Conservation (phyloP, 192 early-diverging fungal genomes). For the Backusella circina region DNA sequence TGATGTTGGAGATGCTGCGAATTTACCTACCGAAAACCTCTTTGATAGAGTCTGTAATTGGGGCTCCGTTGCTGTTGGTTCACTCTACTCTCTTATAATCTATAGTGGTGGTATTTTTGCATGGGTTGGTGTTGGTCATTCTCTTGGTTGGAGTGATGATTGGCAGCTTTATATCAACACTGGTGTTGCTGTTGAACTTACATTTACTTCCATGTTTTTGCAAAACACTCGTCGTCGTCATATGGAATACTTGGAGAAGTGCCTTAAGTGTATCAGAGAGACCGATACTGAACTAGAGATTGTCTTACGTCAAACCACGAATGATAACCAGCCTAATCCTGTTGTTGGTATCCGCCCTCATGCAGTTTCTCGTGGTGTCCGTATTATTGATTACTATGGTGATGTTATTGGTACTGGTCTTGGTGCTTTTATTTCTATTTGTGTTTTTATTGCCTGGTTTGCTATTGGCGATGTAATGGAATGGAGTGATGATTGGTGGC, state of each 20-base stretch:
- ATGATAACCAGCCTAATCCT: slow-evolving; percentile 11
- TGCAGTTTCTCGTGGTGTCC: neutral
- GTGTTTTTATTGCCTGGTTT: slow-evolving; percentile 11
- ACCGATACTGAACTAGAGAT: slow-evolving; percentile 12
- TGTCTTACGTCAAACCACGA: neutral
- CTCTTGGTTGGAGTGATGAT: slow-evolving; percentile 4
- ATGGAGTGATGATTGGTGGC: slow-evolving; percentile 21
- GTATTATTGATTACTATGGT: slow-evolving; percentile 19
- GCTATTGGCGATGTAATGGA: neutral
- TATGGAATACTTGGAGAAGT: slow-evolving; percentile 5
- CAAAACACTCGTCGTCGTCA: slow-evolving; percentile 18
- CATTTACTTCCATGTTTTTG: slow-evolving; percentile 13
- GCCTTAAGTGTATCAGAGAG: slow-evolving; percentile 1
- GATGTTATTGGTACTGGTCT: slow-evolving; percentile 11
- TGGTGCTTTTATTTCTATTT: slow-evolving; percentile 14
- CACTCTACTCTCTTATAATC: neutral
- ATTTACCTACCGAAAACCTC: slow-evolving; percentile 14
- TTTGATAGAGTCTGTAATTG: slow-evolving; percentile 11
- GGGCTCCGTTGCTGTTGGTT: slow-evolving; percentile 1
- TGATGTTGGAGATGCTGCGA: slow-evolving; percentile 1
- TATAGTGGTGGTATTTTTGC: slow-evolving; percentile 11
- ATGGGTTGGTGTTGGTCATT: slow-evolving; percentile 15
- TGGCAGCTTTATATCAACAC: slow-evolving; percentile 26
- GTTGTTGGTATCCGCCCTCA: neutral
- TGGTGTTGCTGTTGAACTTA: slow-evolving; percentile 14